Base-by-base conservation (phyloP, 768 basidiomycete species). In the Suillus luteus region DNA sequence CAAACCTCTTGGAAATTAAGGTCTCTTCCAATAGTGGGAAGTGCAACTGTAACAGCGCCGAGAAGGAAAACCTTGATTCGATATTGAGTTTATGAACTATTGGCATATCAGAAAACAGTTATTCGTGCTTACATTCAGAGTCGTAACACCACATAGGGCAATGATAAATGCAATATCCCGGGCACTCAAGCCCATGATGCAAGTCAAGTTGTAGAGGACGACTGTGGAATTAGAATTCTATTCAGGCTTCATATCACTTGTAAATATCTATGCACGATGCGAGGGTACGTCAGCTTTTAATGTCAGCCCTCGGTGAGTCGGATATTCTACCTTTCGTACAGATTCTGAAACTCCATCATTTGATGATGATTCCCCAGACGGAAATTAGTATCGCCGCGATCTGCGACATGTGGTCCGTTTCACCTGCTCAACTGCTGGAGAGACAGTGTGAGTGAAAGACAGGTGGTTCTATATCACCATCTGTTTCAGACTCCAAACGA, bases 21-120 rank as follows among this genome's bases (percentile, higher is more conserved):
- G 48, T 72, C 72, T 57, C 65, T 69, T 24, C 71, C 71, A 24
- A 73, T 73, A 19, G 72, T 73, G 11, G 71, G 72, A 33, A 73
- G 65, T n/a, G 71, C 69, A 19, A 73, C 68, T 7, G 72, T 73
- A 7, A 73, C 62, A 5, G 71, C 70, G n/a, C 72, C 72, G 3
- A 64, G 60, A 2, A 73, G 59, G 27, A 71, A 73, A 15, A 72
- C 69, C 71, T 72, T n/a, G n/a, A 22, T 40, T 52, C 51, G 54
- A 40, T 10, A 48, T 5, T 17, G 1, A 57, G 43, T 19, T 55
- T 7, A 17, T 38, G 24, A 37, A 5, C 2, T 37, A 8, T 15
- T n/a, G 10, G 17, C 5, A 58, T 24, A 19, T 12, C 11, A 5
- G 19, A 37, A 51, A 27, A 24, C 1, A 33, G 6, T 38, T 11